Conservation (phyloP, 2,329 filamentous ascomycete species). For the Emydomyces testavorans region DNA sequence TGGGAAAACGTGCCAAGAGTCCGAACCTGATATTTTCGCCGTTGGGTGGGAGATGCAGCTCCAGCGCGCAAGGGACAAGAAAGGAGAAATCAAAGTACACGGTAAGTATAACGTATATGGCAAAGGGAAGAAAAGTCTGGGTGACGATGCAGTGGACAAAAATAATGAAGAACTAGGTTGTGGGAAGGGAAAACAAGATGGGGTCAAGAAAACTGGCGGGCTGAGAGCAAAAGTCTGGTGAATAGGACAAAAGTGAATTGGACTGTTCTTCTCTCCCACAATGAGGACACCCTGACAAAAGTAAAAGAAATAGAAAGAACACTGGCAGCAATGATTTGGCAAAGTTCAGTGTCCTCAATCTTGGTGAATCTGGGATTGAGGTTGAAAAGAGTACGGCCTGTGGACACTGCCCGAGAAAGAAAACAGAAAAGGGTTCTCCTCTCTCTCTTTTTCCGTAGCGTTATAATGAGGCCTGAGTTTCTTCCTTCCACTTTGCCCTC, state of each 20-base stretch:
- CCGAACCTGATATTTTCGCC: slow-evolving; percentile 2
- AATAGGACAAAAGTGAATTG: background rate
- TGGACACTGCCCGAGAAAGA: background rate
- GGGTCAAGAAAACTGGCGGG: background rate
- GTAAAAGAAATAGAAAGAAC: background rate
- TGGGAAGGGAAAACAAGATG: background rate
- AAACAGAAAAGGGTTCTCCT: background rate
- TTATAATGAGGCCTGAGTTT: background rate
- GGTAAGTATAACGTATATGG: background rate
- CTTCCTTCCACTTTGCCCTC: slow-evolving; percentile 4
- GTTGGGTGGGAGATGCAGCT: slow-evolving; percentile 5
- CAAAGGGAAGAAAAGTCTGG: background rate
- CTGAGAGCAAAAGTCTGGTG: background rate
- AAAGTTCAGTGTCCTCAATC: background rate
- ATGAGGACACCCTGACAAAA: background rate
- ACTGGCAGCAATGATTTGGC: background rate
- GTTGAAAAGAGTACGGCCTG: background rate
- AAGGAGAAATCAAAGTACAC: background rate
- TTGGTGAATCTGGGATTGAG: background rate
- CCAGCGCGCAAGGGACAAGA: background rate
- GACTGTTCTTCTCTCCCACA: background rate
- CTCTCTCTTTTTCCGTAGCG: background rate
- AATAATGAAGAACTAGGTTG: background rate
- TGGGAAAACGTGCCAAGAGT: slow-evolving; percentile 10
- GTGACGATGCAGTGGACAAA: background rate